Conservation (phyloP, 2,329 filamentous ascomycete genomes). For the Zasmidium citrigriseum region DNA sequence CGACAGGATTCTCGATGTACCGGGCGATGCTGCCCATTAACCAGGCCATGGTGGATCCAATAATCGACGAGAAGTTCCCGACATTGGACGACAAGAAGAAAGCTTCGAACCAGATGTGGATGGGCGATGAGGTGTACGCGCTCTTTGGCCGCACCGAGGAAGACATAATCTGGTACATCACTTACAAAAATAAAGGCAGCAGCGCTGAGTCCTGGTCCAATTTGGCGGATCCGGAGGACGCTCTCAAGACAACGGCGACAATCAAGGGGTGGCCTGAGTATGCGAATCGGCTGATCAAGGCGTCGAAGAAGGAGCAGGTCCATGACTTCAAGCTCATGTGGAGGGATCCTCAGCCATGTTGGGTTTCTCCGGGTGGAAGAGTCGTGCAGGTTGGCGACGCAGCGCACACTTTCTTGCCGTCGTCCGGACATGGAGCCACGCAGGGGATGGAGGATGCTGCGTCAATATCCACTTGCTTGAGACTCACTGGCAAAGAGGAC, state of each 20-base stretch:
- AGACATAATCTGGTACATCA: slow-evolving; percentile 2
- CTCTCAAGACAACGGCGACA: background rate
- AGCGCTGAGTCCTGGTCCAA: slow-evolving; percentile 6
- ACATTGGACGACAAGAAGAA: background rate
- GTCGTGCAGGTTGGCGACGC: slow-evolving; percentile 48
- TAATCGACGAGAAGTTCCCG: background rate
- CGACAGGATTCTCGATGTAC: slow-evolving; percentile 17
- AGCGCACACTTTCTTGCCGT: slow-evolving; percentile 48
- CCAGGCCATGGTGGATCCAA: slow-evolving; percentile 10
- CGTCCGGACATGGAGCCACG: slow-evolving; percentile 48
- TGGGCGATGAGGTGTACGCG: slow-evolving; percentile 1
- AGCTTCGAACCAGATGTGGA: slow-evolving; percentile 2
- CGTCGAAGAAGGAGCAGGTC: slow-evolving; percentile 47
- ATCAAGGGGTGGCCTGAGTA: slow-evolving; percentile 4
- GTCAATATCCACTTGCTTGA: slow-evolving; percentile 47
- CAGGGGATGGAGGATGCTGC: slow-evolving; percentile 50
- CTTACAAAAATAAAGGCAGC: background rate
- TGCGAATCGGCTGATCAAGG: slow-evolving; percentile 36
- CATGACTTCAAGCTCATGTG: slow-evolving; percentile 52
- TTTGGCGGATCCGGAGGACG: background rate
- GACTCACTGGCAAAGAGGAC: slow-evolving; percentile 39
- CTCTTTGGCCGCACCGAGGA: background rate
- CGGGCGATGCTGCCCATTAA: slow-evolving; percentile 14
- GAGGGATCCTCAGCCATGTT: slow-evolving; percentile 47
- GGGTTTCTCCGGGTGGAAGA: slow-evolving; percentile 45